Percentiles rank a stretch among this genome's conserved stretches.
Evolutionary conservation across 2,329 filamentous ascomycete species (phyloP).

Genomic region (Aspergillus awamori): DNA sequence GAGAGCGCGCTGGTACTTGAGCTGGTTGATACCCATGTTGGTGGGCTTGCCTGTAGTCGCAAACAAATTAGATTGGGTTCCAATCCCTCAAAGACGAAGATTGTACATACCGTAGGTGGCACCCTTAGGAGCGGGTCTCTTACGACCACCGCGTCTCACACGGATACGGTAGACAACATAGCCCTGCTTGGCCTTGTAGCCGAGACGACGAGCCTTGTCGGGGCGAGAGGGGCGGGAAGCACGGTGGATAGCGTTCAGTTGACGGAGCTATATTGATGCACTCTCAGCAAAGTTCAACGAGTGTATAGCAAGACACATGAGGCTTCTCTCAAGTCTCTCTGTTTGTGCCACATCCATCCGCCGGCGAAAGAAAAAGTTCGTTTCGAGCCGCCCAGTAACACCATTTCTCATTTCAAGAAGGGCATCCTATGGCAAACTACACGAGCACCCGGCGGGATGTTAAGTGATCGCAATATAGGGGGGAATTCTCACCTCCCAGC

Average conservation of each 20-base stretch:
- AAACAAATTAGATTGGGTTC: conserved; percentile 27
- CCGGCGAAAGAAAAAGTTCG: conserved; percentile 30
- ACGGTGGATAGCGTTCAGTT: conserved; percentile 99
- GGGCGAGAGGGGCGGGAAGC: conserved; percentile 96
- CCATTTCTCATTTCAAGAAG: conserved; percentile 26
- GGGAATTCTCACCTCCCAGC: conserved; percentile 81
- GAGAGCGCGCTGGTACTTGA: conserved; percentile 99
- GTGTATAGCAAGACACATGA: conserved; percentile 80
- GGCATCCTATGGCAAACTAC: conserved; percentile 37
- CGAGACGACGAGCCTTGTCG: conserved; percentile 99
- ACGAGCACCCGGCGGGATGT: conserved; percentile 42
- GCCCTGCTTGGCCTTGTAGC: conserved; percentile 99
- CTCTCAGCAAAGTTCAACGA: conserved; percentile 99
- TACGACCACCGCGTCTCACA: conserved; percentile 97
- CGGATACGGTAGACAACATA: conserved; percentile 99
- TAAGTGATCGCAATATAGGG: conserved; percentile 39
- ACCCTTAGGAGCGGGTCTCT: conserved; percentile 95
- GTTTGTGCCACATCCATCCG: conserved; percentile 52
- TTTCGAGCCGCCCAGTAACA: conserved; percentile 38
- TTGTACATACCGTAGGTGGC: conserved; percentile 86
- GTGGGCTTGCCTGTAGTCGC: conserved; percentile 85
- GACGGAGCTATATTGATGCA: conserved; percentile 99
- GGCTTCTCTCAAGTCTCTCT: conserved; percentile 25
- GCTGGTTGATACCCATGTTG: conserved; percentile 99
- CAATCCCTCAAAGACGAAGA: conserved; percentile 22